phyloP scores from a whole-genome alignment of 345 rosid genomes.

The Sisymbrium irio region DNA sequence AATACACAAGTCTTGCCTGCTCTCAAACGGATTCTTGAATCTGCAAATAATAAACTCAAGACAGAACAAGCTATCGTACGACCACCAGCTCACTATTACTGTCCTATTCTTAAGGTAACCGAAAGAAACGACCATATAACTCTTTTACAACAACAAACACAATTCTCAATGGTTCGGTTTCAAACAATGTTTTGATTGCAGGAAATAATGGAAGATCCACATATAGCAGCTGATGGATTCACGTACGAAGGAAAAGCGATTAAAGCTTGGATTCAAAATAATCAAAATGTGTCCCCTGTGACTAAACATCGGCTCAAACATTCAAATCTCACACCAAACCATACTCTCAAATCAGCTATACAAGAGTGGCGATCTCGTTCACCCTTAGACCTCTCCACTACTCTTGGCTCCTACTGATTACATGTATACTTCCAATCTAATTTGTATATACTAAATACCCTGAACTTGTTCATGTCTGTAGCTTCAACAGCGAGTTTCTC shows the following conservation, averaged over 20 bases:
- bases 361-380: slow-evolving; percentile 70
- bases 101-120: slow-evolving; percentile 80
- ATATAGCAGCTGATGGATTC: slow-evolving; percentile 84
- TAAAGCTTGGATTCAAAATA: slow-evolving; percentile 63
- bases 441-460: slow-evolving; percentile 30
- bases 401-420: slow-evolving; percentile 29
- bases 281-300: slow-evolving; percentile 64
- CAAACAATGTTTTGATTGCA: slow-evolving; percentile 22
- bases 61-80: slow-evolving; percentile 38
- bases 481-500: background rate
- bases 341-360: slow-evolving; percentile 64
- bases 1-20: slow-evolving; percentile 68
- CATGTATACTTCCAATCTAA: background rate
- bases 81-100: slow-evolving; percentile 69
- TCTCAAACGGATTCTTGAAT: slow-evolving; percentile 57
- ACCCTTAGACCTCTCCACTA: slow-evolving; percentile 28
- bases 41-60: slow-evolving; percentile 54
- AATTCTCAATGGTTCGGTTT: background rate
- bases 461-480: slow-evolving; percentile 20
- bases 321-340: slow-evolving; percentile 51
- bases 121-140: background rate
- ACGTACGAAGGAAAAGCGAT: slow-evolving; percentile 77
- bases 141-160: background rate
- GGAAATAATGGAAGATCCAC: slow-evolving; percentile 93
- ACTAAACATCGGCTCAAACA: slow-evolving; percentile 60